Evolutionary conservation across 495 filamentous ascomycete genomes (phyloP).

Genomic region (Bathelium albidoporum): DNA sequence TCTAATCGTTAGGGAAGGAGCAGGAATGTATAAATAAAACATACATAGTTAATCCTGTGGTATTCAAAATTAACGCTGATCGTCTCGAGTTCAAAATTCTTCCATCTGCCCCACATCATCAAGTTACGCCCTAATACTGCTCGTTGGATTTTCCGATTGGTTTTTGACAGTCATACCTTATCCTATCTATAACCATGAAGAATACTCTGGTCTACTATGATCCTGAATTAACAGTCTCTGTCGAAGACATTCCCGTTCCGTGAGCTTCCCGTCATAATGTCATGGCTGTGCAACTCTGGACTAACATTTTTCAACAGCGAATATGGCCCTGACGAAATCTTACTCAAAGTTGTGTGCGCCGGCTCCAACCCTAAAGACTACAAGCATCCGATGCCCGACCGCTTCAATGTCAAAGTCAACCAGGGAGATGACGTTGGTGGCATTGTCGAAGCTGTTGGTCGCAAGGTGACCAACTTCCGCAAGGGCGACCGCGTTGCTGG

Average conservation of each 20-base stretch:
- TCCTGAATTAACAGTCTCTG: neutral
- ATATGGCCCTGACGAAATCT: slow-evolving; percentile 10
- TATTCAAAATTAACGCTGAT: too few species aligned
- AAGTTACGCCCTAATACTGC: neutral
- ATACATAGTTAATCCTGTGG: too few species aligned
- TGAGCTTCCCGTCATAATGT: neutral
- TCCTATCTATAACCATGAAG: neutral
- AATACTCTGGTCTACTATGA: neutral
- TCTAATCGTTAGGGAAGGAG: too few species aligned
- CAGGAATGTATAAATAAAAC: too few species aligned
- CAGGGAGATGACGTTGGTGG: slow-evolving; percentile 17
- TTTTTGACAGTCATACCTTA: neutral
- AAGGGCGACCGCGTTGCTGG: slow-evolving; percentile 15
- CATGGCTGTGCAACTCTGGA: neutral
- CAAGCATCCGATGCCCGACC: slow-evolving; percentile 8
- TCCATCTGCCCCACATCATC: too few species aligned
- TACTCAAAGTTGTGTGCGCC: slow-evolving; percentile 18
- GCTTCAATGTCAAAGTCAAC: slow-evolving; percentile 9
- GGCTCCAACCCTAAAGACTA: slow-evolving; percentile 22
- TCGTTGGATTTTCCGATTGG: neutral
- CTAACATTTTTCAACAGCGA: neutral
- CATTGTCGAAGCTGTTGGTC: slow-evolving; percentile 14
- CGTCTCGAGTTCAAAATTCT: too few species aligned
- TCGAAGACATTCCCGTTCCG: slow-evolving; percentile 1
- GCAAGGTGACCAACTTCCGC: slow-evolving; percentile 5